Conservation (phyloP, 768 basidiomycete genomes). For the Asterophora lycoperdoides region DNA sequence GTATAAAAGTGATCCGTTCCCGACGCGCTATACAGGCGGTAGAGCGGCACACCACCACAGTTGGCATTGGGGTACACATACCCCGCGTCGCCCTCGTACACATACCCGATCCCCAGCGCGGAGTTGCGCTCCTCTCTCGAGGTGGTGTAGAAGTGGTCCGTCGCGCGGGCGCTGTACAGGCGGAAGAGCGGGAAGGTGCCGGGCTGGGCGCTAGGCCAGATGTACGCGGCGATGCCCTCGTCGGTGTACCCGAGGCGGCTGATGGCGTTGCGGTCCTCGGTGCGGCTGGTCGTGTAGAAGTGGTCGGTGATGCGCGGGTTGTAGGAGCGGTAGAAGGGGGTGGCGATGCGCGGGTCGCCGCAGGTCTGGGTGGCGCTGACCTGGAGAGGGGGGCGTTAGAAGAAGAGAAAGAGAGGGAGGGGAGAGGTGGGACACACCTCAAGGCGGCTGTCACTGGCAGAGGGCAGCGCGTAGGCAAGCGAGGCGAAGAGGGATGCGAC, state of each 20-base stretch:
- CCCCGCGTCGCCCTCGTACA: too few species aligned
- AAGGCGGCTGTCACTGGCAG: too few species aligned
- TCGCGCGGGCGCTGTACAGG: conserved; percentile 6
- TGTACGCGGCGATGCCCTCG: conserved; percentile 16
- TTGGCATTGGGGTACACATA: not conserved
- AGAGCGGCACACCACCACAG: not conserved
- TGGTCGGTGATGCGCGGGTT: conserved; percentile 13
- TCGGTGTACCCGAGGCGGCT: conserved; percentile 11
- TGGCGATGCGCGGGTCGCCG: not conserved
- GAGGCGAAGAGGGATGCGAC: too few species aligned
- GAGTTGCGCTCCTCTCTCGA: conserved; percentile 8
- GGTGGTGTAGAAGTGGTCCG: conserved; percentile 23
- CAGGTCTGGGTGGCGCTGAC: too few species aligned
- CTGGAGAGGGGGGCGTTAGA: too few species aligned
- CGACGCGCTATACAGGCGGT: not conserved
- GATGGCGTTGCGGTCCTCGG: conserved; percentile 13
- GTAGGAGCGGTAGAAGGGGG: conserved; percentile 20
- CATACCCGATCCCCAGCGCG: too few species aligned
- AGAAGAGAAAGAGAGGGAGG: too few species aligned
- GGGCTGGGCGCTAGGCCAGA: conserved; percentile 4
- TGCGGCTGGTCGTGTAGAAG: conserved; percentile 20
- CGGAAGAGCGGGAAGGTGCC: conserved; percentile 17
- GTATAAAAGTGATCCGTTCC: not conserved
- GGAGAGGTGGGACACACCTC: too few species aligned
- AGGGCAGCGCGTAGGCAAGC: too few species aligned